These are phyloP conservation scores for Centaurea solstitialis DNA, from an alignment of 129 eudicot species.

Conservation along the genomic window DNA sequence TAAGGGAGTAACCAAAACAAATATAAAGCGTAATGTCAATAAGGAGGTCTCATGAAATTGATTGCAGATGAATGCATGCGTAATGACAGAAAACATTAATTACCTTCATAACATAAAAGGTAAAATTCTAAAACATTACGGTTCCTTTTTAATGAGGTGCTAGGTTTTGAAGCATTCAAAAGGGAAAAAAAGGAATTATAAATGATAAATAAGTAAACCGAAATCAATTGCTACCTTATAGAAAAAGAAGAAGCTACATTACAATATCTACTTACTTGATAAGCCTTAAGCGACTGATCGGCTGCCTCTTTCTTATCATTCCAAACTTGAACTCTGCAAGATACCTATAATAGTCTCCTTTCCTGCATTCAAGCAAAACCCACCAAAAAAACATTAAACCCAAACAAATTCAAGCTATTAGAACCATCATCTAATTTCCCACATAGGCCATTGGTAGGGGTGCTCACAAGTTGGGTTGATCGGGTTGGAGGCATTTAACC, in stretches of 20 bases:
- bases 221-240: background rate
- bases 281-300: conserved; percentile 56
- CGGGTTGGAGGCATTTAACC: no score
- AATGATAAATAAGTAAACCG: background rate
- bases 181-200: background rate
- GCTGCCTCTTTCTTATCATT: conserved; percentile 58
- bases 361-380: conserved; percentile 34
- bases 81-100: background rate
- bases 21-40: background rate
- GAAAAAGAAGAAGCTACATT: background rate
- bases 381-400: background rate
- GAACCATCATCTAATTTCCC: background rate
- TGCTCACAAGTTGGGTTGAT: no score
- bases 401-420: background rate
- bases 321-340: conserved; percentile 59
- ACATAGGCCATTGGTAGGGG: background rate
- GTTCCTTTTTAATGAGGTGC: background rate
- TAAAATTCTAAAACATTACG: background rate
- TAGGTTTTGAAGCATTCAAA: background rate
- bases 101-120: background rate
- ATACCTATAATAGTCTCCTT: conserved; percentile 60
- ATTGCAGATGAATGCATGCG: background rate
- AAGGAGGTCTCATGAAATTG: background rate
- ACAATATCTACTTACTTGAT: conserved; percentile 36
- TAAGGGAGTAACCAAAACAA: background rate